Percentiles rank a stretch among this genome's conserved stretches.
phyloP scores from a whole-genome alignment of 148 eudicot species.

The Diospyros kaki region DNA sequence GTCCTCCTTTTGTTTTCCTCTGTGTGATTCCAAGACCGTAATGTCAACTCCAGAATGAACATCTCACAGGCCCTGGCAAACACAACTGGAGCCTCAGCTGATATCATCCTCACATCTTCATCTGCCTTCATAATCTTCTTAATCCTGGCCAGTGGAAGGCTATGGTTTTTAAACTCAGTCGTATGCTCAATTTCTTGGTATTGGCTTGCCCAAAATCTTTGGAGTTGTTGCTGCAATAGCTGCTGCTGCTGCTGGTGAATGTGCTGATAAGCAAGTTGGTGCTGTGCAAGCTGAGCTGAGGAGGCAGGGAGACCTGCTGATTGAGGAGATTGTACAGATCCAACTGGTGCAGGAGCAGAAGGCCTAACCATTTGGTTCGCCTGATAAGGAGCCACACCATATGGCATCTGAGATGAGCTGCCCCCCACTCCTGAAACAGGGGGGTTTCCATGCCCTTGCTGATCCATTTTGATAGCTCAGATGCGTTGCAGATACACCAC shows the following conservation, averaged over 20 bases:
- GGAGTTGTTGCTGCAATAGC: conserved; percentile 30
- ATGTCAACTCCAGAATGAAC: conserved; percentile 41
- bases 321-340: conserved; percentile 20
- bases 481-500: not conserved
- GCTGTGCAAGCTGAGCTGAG: conserved; percentile 21
- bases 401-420: conserved; percentile 37
- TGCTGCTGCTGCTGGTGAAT: conserved; percentile 29
- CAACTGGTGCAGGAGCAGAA: conserved; percentile 27
- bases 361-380: conserved; percentile 33
- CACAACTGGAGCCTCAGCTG: conserved; percentile 46
- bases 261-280: conserved; percentile 31
- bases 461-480: conserved; percentile 31
- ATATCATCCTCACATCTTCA: conserved; percentile 45
- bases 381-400: conserved; percentile 27
- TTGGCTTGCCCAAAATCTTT: conserved; percentile 32
- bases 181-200: conserved; percentile 27
- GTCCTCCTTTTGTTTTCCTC: conserved; percentile 42
- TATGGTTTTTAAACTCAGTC: conserved; percentile 33
- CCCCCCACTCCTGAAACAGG: conserved; percentile 28
- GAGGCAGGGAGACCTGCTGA: conserved; percentile 11
- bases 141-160: conserved; percentile 43
- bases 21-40: conserved; percentile 39
- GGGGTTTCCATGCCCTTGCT: conserved; percentile 44
- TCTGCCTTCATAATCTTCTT: conserved; percentile 50
- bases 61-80: conserved; percentile 44